Evolutionary conservation across 345 rosid species (phyloP).

Genomic region (Brassica incana): DNA sequence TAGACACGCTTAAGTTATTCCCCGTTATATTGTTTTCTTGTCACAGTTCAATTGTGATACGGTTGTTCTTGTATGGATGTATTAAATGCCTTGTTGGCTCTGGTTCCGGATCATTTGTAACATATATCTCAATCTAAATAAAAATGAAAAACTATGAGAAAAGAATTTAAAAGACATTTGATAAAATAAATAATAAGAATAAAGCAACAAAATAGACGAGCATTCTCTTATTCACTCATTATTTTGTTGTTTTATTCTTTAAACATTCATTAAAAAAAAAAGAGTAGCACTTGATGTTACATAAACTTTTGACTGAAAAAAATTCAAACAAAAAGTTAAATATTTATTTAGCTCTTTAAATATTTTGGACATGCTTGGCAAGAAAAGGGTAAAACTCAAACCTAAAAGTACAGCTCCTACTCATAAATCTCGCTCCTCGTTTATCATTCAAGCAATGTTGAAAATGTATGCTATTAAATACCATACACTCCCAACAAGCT

Average conservation of each 20-base stretch:
- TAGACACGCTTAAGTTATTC: no score
- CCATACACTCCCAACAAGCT: slow-evolving; percentile 45
- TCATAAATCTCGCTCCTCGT: slow-evolving; percentile 20
- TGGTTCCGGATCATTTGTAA: no score
- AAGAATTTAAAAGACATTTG: background rate
- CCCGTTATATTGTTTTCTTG: no score
- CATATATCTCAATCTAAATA: background rate
- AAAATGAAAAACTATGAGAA: background rate
- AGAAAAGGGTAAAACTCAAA: background rate
- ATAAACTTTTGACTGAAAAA: background rate
- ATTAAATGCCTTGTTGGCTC: background rate
- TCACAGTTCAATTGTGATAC: background rate
- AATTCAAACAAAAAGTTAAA: background rate
- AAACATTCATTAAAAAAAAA: background rate
- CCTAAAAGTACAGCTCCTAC: slow-evolving; percentile 14
- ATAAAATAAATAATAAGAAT: background rate
- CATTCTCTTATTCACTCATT: background rate
- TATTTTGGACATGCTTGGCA: background rate
- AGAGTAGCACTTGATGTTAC: background rate
- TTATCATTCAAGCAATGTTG: background rate
- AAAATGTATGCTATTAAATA: slow-evolving; percentile 13
- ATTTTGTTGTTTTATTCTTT: background rate
- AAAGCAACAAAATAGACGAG: background rate
- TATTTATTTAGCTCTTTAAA: background rate
- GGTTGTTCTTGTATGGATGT: background rate